Percentiles rank a stretch among this genome's conserved stretches.
Evolutionary conservation across 495 filamentous ascomycete species (phyloP).

Genomic region (Neurospora tetraspora): DNA sequence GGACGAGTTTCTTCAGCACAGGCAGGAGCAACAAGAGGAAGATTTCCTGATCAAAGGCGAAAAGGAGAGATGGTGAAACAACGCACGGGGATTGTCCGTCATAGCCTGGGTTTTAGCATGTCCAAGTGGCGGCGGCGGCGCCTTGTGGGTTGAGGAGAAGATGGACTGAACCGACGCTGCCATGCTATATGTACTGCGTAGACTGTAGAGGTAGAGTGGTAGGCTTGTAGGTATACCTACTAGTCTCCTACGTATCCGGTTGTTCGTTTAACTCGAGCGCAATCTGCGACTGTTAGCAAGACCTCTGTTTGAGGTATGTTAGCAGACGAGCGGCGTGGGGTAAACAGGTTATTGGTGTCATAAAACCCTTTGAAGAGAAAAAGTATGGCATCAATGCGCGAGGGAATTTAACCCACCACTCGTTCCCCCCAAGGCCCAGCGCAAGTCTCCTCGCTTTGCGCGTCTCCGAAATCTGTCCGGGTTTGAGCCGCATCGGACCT

Average conservation of each 20-base stretch:
- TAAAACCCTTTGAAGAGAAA: not conserved
- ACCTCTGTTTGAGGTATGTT: too few species aligned
- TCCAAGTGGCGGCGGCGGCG: not conserved
- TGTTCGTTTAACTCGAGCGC: too few species aligned
- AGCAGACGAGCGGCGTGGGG: too few species aligned
- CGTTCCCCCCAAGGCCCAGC: not conserved
- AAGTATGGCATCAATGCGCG: not conserved
- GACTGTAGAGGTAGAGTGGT: too few species aligned
- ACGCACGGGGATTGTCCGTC: not conserved
- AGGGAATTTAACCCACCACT: not conserved
- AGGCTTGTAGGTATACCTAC: too few species aligned
- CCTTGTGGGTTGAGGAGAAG: not conserved
- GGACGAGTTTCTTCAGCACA: not conserved
- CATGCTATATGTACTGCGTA: not conserved
- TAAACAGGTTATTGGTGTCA: not conserved
- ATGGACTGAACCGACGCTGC: not conserved
- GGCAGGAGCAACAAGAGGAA: not conserved
- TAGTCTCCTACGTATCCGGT: too few species aligned
- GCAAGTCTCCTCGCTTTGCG: not conserved
- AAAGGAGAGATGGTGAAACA: not conserved
- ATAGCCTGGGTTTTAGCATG: not conserved
- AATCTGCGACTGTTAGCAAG: too few species aligned
- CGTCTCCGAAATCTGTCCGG: not conserved
- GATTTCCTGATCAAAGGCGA: not conserved
- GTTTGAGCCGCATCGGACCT: not conserved